These are phyloP conservation scores for Castanea sativa DNA, from an alignment of 306 rosid species.

Conservation along the genomic window DNA sequence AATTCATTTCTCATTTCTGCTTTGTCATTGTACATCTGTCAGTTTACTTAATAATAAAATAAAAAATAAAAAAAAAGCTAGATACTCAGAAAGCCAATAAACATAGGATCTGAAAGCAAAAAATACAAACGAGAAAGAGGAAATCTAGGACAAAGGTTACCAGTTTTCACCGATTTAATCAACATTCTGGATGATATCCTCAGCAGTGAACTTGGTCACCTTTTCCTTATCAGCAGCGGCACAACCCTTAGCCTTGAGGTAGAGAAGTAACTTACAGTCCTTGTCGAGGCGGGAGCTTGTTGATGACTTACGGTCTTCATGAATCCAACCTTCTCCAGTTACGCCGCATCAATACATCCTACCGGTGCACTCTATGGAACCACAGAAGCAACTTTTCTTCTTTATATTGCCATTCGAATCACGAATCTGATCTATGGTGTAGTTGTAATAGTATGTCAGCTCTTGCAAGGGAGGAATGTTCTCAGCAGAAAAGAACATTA, in stretches of 20 bases:
- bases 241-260: conserved; percentile 92
- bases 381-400: conserved; percentile 79
- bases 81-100: too few relatives aligned
- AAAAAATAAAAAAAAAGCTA: too few relatives aligned
- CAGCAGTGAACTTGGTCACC: conserved; percentile 90
- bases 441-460: conserved; percentile 78
- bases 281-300: conserved; percentile 78
- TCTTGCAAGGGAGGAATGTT: conserved; percentile 93
- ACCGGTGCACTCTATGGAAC: conserved; percentile 71
- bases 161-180: conserved; percentile 37
- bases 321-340: neutral
- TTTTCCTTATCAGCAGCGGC: conserved; percentile 97
- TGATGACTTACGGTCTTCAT: conserved; percentile 30
- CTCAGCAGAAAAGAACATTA: conserved; percentile 88
- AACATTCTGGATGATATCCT: conserved; percentile 83
- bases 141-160: too few relatives aligned
- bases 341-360: conserved; percentile 69
- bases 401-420: conserved; percentile 76
- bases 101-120: too few relatives aligned
- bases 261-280: conserved; percentile 80
- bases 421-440: conserved; percentile 59
- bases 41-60: too few relatives aligned
- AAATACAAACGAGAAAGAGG: too few relatives aligned
- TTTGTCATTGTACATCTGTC: too few relatives aligned
- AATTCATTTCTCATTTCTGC: too few relatives aligned